Conservation (phyloP, 345 rosid species). For the Mercurialis annua region DNA sequence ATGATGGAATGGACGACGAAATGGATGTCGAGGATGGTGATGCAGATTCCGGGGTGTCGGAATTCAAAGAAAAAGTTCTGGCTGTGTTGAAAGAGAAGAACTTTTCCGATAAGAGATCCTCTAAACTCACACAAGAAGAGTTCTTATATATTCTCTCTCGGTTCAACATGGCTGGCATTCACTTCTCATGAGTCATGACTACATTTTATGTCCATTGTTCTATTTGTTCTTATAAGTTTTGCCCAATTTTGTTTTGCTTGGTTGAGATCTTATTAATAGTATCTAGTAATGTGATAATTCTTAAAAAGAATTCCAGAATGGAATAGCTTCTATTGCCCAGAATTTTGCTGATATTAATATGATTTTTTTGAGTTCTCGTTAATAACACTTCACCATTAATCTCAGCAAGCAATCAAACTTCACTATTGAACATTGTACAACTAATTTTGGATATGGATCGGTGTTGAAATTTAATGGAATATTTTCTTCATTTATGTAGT, state of each 20-base stretch:
- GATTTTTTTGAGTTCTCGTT: no score
- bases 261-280: not conserved
- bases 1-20: conserved; percentile 43
- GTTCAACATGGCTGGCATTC: conserved; percentile 83
- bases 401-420: no score
- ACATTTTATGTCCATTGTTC: no score
- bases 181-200: conserved; percentile 43
- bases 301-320: not conserved
- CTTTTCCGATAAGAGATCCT: conserved; percentile 73
- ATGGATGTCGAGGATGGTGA: conserved; percentile 49
- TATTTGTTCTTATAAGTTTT: not conserved
- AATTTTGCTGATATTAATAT: no score
- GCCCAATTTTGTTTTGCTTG: conserved; percentile 13
- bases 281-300: not conserved
- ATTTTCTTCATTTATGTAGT: no score
- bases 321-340: not conserved
- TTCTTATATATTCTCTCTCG: conserved; percentile 74
- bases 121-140: conserved; percentile 72
- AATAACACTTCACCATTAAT: no score
- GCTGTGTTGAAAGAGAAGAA: conserved; percentile 62
- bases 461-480: no score
- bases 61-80: conserved; percentile 64
- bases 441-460: no score
- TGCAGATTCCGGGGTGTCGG: conserved; percentile 47
- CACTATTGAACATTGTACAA: no score